Conservation (phyloP, 2,329 filamentous ascomycete species). For the Fusarium fujikuroi region DNA sequence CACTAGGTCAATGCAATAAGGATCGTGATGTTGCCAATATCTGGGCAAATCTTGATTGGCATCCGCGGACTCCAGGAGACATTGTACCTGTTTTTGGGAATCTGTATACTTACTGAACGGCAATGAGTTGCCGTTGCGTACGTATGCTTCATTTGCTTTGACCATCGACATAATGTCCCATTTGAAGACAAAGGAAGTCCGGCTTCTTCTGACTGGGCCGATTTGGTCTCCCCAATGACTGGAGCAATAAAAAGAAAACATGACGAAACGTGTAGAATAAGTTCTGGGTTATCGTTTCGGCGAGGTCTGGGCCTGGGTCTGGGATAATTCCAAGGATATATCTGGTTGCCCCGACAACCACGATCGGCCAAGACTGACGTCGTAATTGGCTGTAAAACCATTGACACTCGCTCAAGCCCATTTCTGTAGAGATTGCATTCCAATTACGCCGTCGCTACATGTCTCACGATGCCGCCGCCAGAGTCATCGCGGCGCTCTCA, state of each 20-base stretch:
- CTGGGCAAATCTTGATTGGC: background rate
- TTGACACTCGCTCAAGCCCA: constrained; percentile 17
- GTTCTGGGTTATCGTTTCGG: background rate
- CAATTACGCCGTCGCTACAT: constrained; percentile 32
- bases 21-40: background rate
- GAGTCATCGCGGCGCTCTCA: constrained; percentile 49
- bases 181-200: background rate
- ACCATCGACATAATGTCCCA: background rate
- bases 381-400: constrained; percentile 12
- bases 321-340: constrained; percentile 3
- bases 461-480: constrained; percentile 49
- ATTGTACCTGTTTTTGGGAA: background rate
- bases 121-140: background rate
- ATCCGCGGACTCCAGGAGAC: background rate
- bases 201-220: no score
- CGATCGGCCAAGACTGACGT: constrained; percentile 9
- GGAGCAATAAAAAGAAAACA: background rate
- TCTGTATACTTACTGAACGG: background rate
- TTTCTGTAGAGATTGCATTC: constrained; percentile 38
- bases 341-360: background rate
- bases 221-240: background rate
- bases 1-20: background rate
- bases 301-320: background rate
- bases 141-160: background rate
- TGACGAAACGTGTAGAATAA: background rate